Conservation (phyloP, 2,329 filamentous ascomycete species). For the Passalora sequoiae region DNA sequence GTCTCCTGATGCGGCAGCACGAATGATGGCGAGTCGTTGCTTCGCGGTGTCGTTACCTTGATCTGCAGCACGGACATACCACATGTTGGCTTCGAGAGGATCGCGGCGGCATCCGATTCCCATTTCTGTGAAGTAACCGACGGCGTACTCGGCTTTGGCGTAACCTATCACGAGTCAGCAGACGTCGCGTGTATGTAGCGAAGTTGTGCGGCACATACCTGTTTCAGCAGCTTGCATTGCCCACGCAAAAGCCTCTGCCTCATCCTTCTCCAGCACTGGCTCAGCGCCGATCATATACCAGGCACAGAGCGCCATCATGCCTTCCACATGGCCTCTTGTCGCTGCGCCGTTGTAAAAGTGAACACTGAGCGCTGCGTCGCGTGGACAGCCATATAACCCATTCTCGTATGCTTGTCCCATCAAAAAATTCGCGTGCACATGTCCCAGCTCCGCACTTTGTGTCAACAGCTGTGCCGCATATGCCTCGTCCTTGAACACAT, state of each 20-base stretch:
- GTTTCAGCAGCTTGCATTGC: slow-evolving; percentile 77
- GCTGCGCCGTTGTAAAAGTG: slow-evolving; percentile 96
- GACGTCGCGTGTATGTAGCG: slow-evolving; percentile 1
- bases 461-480: slow-evolving; percentile 95
- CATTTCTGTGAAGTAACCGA: slow-evolving; percentile 98
- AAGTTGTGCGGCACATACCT: slow-evolving; percentile 58
- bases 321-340: slow-evolving; percentile 72
- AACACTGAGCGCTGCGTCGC: slow-evolving; percentile 86
- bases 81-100: slow-evolving; percentile 93
- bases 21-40: slow-evolving; percentile 79
- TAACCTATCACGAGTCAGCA: slow-evolving; percentile 45
- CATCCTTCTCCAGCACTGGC: slow-evolving; percentile 87
- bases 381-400: slow-evolving; percentile 77
- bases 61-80: slow-evolving; percentile 95
- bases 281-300: slow-evolving; percentile 98
- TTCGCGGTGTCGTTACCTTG: slow-evolving; percentile 85
- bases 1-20: slow-evolving; percentile 66
- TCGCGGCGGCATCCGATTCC: slow-evolving; percentile 93
- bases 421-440: slow-evolving; percentile 77
- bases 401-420: slow-evolving; percentile 98
- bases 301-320: slow-evolving; percentile 97
- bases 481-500: slow-evolving; percentile 82
- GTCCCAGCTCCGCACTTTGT: slow-evolving; percentile 85
- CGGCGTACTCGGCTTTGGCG: slow-evolving; percentile 77
- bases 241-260: slow-evolving; percentile 96